Conservation (phyloP, 2,329 filamentous ascomycete genomes). For the Xylaria sp. region DNA sequence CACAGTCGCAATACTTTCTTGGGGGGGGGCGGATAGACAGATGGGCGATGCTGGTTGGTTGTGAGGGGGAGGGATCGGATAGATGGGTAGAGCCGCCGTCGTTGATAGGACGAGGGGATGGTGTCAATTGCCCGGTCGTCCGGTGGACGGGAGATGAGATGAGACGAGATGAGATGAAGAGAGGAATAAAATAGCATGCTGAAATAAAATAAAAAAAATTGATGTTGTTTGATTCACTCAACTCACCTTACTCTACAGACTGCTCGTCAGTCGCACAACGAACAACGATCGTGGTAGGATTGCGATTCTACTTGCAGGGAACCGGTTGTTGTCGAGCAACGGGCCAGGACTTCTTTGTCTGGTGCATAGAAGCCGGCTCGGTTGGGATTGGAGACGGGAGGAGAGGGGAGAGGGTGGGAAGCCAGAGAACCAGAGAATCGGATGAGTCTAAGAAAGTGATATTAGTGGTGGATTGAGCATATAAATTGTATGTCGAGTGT, state of each 20-base stretch:
- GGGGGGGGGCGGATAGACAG: conserved; percentile 14
- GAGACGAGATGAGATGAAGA: not conserved
- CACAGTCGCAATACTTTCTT: conserved; percentile 18
- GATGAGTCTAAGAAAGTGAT: not conserved
- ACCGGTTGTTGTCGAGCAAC: conserved; percentile 23
- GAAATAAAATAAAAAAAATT: not conserved
- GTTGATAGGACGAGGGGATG: conserved; percentile 10
- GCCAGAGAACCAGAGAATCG: not conserved
- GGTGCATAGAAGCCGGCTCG: not conserved
- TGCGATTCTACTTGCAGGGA: conserved; percentile 16
- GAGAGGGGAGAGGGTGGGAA: not conserved
- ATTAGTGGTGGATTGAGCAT: not conserved
- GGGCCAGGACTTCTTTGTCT: conserved; percentile 6
- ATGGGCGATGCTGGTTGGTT: conserved; percentile 16
- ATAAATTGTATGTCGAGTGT: not conserved
- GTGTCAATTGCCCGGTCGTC: conserved; percentile 9
- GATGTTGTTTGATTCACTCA: not conserved
- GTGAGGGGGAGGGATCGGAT: conserved; percentile 8
- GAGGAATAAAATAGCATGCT: not conserved
- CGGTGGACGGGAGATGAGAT: conserved; percentile 1
- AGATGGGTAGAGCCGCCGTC: conserved; percentile 10
- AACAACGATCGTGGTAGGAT: conserved; percentile 17
- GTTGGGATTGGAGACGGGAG: conserved; percentile 1
- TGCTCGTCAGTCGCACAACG: conserved; percentile 5
- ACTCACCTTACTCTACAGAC: conserved; percentile 1